Evolutionary conservation across 306 rosid genomes (phyloP), one percentile per base, ranked within the genome.

Genomic region (Cicer yamashitae): DNA sequence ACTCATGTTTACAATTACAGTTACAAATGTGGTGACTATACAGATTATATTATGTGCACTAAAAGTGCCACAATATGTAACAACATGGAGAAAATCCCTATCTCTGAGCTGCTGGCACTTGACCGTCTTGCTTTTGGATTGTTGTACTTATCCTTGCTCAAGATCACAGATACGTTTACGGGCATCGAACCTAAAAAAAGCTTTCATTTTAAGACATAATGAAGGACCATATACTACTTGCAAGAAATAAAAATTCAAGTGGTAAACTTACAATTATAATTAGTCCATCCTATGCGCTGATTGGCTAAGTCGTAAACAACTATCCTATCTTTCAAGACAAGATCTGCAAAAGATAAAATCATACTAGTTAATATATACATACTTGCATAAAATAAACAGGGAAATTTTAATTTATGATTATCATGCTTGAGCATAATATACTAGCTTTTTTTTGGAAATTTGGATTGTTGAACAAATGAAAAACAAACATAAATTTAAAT

Each of bases 241-340:
- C 40, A 58, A 56, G 50, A 59, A 58, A 51, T 59, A 68, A 6
- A 56, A 40, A 73, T 62, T 68, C 22, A 6, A 46, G n/a, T 7
- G 71, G 80, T 43, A 38, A 82, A 87, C 97, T 89, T 87, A 94
- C 96, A 94, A 44, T 94, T 96, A 13, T 91, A 91, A 85, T 85
- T 86, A 10, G 94, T 75, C 97, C 97, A 94, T 72, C 98, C 97
- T 22, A 94, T 75, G 62, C 86, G 84, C 84, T 90, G 96, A 67
- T 51, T 92, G 76, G 88, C 94, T 52, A 94, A 76, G 80, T 91
- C 98, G 44, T 91, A 94, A 61, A 94, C 93, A 67, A 94, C 48
- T 47, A 94, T 91, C 89, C 87, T 91, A 73, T 91, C 97, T 84
- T 94, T 94, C 25, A 91, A 82, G 79, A 93, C 88, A 70, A 93